Evolutionary conservation across 2,329 filamentous ascomycete genomes (phyloP).

Genomic region (Aspergillus tamarii): DNA sequence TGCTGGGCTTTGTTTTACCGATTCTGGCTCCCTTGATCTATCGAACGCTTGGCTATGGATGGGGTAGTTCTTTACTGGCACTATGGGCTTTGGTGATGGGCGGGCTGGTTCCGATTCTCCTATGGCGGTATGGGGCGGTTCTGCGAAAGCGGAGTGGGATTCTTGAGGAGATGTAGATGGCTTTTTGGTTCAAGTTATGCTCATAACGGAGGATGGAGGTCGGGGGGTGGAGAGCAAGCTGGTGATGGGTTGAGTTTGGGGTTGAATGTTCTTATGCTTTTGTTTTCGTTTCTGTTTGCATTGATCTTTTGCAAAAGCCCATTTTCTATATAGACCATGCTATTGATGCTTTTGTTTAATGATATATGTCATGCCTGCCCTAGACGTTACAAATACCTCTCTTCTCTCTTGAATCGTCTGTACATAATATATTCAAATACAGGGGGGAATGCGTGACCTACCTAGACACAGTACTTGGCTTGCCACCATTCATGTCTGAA

Average conservation of each 20-base stretch:
- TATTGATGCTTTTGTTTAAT: not conserved
- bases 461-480: too few relatives aligned
- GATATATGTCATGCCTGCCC: not conserved
- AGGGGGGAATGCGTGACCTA: fast-evolving
- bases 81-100: not conserved
- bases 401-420: too few relatives aligned
- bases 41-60: not conserved
- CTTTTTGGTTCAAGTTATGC: too few relatives aligned
- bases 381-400: not conserved
- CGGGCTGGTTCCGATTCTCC: not conserved
- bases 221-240: not conserved
- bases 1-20: not conserved
- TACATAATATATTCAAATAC: too few relatives aligned
- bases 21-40: not conserved
- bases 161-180: not conserved
- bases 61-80: not conserved
- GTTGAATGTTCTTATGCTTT: not conserved
- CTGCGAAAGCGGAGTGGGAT: not conserved
- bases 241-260: not conserved
- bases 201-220: too few relatives aligned
- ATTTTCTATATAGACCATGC: not conserved
- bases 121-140: not conserved
- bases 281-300: not conserved
- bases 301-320: not conserved
- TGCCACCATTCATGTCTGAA: too few relatives aligned